These are phyloP conservation scores for Phytophthora colocasiae DNA, from an alignment of 352 stramenopile genomes.

Conservation along the genomic window DNA sequence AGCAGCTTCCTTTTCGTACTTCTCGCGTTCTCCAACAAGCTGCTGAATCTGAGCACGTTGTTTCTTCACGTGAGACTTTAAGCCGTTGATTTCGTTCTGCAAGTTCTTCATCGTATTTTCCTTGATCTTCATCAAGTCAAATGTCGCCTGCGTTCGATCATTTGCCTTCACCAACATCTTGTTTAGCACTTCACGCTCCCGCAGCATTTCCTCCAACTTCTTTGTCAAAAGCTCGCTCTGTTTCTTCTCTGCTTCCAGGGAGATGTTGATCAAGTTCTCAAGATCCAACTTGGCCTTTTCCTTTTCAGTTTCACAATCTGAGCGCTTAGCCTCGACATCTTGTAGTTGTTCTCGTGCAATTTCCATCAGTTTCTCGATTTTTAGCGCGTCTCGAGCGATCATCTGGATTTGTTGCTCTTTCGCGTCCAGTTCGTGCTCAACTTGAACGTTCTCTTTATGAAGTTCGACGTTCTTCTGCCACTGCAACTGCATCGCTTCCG, in stretches of 20 bases:
- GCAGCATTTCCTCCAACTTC: slow-evolving; percentile 82
- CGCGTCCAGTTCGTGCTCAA: slow-evolving; percentile 60
- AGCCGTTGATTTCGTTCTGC: slow-evolving; percentile 88
- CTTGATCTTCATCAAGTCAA: slow-evolving; percentile 92
- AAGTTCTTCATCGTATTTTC: slow-evolving; percentile 92
- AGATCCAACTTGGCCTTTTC: slow-evolving; percentile 69
- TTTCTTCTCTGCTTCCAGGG: slow-evolving; percentile 68
- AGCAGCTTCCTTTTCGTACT: slow-evolving; percentile 89
- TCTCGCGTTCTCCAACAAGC: slow-evolving; percentile 87
- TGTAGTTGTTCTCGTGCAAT: slow-evolving; percentile 79
- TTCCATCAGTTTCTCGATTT: slow-evolving; percentile 81
- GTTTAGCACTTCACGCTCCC: slow-evolving; percentile 84
- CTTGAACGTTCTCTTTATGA: slow-evolving; percentile 75
- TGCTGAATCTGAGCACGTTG: slow-evolving; percentile 83
- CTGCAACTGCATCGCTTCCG: slow-evolving; percentile 81
- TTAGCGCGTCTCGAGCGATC: slow-evolving; percentile 61
- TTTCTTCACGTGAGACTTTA: slow-evolving; percentile 84
- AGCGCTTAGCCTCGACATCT: slow-evolving; percentile 66
- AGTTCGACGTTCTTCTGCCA: slow-evolving; percentile 88
- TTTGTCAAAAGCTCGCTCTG: slow-evolving; percentile 77
- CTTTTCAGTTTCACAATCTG: slow-evolving; percentile 68
- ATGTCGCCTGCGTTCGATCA: slow-evolving; percentile 82
- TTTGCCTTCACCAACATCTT: slow-evolving; percentile 91
- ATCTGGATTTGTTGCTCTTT: slow-evolving; percentile 65
- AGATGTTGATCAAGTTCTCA: slow-evolving; percentile 71